phyloP scores from a whole-genome alignment of 768 basidiomycete genomes.

The Macrolepiota albuminosa region DNA sequence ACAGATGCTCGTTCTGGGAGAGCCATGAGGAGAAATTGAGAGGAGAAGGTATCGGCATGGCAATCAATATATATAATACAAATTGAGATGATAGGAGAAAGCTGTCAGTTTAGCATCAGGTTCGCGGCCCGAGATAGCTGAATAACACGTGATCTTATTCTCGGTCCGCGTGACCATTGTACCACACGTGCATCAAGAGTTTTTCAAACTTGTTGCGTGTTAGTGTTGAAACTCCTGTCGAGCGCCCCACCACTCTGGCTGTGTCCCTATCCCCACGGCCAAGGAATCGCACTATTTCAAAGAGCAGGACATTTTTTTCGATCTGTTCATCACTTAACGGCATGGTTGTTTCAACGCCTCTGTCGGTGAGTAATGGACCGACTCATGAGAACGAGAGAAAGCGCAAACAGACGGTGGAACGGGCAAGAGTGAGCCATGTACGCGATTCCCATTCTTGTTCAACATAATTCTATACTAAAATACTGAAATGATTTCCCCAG shows the following conservation, averaged over 20 bases:
- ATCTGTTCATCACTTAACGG: background rate
- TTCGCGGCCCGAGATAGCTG: conserved; percentile 4
- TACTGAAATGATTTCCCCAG: conserved; percentile 27
- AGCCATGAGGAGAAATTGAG: conserved; percentile 93
- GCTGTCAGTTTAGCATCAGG: background rate
- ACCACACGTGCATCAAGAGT: conserved; percentile 17
- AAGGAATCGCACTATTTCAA: background rate
- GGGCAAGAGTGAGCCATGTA: conserved; percentile 55
- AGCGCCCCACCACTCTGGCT: background rate
- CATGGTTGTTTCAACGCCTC: conserved; percentile 32
- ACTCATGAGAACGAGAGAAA: conserved; percentile 36
- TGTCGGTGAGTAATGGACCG: conserved; percentile 21
- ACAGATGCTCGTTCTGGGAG: conserved; percentile 66
- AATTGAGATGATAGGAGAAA: background rate
- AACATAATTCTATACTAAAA: background rate
- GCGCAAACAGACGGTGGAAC: conserved; percentile 48
- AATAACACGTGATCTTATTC: conserved; percentile 14
- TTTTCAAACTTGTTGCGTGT: conserved; percentile 15
- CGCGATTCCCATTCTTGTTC: conserved; percentile 14
- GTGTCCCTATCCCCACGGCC: background rate
- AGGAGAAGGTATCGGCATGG: conserved; percentile 31
- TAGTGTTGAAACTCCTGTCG: conserved; percentile 4
- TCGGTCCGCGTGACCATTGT: conserved; percentile 15
- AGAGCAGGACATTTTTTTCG: background rate
- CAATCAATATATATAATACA: background rate